Base-by-base conservation (phyloP, 129 eudicot genomes). In the Chrysanthemum seticuspe region DNA sequence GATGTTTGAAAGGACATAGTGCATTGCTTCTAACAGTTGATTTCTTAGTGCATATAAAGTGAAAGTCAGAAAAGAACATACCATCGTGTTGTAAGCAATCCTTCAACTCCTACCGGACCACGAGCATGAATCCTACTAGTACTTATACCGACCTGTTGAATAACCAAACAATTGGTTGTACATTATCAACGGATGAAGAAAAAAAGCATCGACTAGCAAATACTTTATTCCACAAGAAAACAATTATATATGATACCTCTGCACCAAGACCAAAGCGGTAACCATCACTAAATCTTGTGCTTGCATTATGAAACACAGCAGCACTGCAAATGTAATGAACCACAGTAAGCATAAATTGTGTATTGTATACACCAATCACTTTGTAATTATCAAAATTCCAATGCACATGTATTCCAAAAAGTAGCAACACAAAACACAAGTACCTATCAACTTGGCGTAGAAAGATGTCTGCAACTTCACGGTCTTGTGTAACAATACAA, bases 61-160 rank as follows among this genome's bases (percentile, higher is more conserved):
- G 13, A 62, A 71, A 60, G 66, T 36, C 8, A 49, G 34, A 64
- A 6, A 34, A 16, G 65, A 68, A 14, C 31, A 4, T 85, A 95
- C 99, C 99, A 95, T 68, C 96, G 84, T 19, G 99, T 95, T 45
- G 99, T 95, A 56, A 95, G 86, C 83, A 95, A 78, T 53, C 99
- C 97, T 73, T 95, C 97, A 64, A 95, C 97, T 34, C 99, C 99
- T 61, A 95, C 99, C 5, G 99, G 99, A 27, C 99, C 99, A 74
- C 99, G 97, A 69, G 99, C 97, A 80, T 95, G 99, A 77, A 95
- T 95, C 70, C 97, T 88, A 74, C 99, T 84, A 19, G 99, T 95
- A 81, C 99, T 95, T 67, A 95, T 83, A 12, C 99, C 99, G 47
- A 95, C 99, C 99, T 95, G 57, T 65, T 78, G 50, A 73, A 45